Evolutionary conservation across 2,329 filamentous ascomycete genomes (phyloP), one percentile per base, ranked within the genome.

Genomic region (Scytalidium lignicola): DNA sequence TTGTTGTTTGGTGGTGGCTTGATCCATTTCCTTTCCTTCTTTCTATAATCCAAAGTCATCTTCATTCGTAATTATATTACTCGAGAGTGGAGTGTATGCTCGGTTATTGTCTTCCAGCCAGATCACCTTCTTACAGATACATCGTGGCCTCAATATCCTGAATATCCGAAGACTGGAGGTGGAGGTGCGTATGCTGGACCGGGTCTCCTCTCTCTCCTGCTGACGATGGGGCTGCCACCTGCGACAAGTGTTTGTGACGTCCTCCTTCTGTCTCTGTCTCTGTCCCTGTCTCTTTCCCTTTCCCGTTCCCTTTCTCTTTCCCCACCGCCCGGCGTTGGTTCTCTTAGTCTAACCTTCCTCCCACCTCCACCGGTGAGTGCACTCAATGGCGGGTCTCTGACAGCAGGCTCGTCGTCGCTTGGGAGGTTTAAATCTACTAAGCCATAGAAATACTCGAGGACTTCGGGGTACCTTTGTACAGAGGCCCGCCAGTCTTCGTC

Each of bases 401-500:
- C 79, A 15, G 70, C 69, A 2, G 74, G 67, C 39, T 84, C 81
- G 47, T 81, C 73, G 50, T 89, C 83, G 39, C 69, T 68, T 0
- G 87, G 86, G 3, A 88, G 67, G 19, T 73, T 78, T 51, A 90
- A 65, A 48, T 83, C 79, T 29, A 90, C 83, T 32, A 90, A 71
- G 51, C 80, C 55, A 67, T 85, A 91, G 63, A 86, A 91, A 67
- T 91, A 90, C 66, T 90, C 84, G 48, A 92, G 72, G n/a, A 91
- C 83, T 63, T 90, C 85, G 3, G 87, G 88, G 59, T 91, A 92
- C 48, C 83, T 78, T 59, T 88, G 79, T 37, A 90, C 86, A 43
- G 83, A 85, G 23, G 79, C 75, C 59, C 84, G 79, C 87, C 87
- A 92, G 69, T 90, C 87, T 53, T 87, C 83, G 59, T 90, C 86